Evolutionary conservation across 768 basidiomycete genomes (phyloP).

Genomic region (Auriscalpium vulgare): DNA sequence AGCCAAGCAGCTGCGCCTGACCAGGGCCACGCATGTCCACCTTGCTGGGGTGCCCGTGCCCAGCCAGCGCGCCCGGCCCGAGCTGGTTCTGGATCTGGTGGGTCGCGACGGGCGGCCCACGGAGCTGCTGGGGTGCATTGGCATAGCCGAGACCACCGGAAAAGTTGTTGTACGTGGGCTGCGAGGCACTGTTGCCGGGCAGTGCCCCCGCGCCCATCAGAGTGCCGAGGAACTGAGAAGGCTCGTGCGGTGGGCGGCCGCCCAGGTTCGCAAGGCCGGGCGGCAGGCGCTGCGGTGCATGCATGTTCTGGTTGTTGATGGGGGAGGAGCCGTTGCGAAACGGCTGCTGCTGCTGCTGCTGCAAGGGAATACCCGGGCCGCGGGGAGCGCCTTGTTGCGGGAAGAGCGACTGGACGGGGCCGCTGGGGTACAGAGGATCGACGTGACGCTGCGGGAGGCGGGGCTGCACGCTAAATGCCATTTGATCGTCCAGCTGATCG

Average conservation of each 20-base stretch:
- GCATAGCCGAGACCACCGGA: constrained; percentile 28
- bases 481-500: constrained; percentile 53
- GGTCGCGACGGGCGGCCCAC: constrained; percentile 37
- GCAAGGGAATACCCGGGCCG: constrained; percentile 41
- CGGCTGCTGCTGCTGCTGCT: constrained; percentile 45
- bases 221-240: constrained; percentile 46
- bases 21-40: constrained; percentile 46
- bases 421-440: constrained; percentile 46
- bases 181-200: constrained; percentile 5
- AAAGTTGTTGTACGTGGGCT: constrained; percentile 40
- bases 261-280: constrained; percentile 79
- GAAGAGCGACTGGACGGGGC: constrained; percentile 40
- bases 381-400: constrained; percentile 45
- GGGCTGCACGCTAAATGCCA: constrained; percentile 53
- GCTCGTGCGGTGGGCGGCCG: constrained; percentile 74
- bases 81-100: constrained; percentile 39
- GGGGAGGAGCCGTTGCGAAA: constrained; percentile 71
- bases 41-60: constrained; percentile 44
- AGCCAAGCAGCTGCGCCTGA: constrained; percentile 39
- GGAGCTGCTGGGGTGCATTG: constrained; percentile 32
- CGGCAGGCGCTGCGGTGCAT: constrained; percentile 56
- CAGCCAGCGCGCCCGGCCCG: constrained; percentile 41
- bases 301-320: constrained; percentile 36
- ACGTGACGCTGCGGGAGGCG: constrained; percentile 41
- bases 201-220: constrained; percentile 30